Percentiles rank a stretch among this genome's conserved stretches.
Evolutionary conservation across 192 early-diverging fungal species (phyloP).

Genomic region (Dissophora ornata): DNA sequence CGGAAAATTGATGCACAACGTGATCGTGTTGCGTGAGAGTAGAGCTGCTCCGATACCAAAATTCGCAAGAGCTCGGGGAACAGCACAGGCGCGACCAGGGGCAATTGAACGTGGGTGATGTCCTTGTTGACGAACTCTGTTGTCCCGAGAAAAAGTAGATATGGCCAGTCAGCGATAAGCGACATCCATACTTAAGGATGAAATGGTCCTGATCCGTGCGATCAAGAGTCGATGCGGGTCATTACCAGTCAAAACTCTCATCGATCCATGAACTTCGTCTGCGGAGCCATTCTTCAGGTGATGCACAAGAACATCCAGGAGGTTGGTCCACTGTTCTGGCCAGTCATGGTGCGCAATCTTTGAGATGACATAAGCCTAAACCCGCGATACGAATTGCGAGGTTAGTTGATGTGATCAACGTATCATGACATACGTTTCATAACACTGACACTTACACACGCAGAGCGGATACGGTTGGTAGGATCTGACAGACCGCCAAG

Average conservation of each 20-base stretch:
- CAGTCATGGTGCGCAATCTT: conserved; percentile 93
- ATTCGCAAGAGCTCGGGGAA: conserved; percentile 89
- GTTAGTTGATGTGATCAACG: not conserved
- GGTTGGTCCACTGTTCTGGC: conserved; percentile 93
- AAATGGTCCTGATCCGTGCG: not conserved
- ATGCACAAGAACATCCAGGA: conserved; percentile 81
- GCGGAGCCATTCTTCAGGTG: conserved; percentile 71
- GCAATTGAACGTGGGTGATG: conserved; percentile 88
- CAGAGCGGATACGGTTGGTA: conserved; percentile 70
- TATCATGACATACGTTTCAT: not conserved
- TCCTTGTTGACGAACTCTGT: conserved; percentile 87
- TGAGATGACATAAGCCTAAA: conserved; percentile 86
- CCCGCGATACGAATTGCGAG: not conserved
- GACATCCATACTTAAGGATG: not conserved
- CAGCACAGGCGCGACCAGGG: conserved; percentile 81
- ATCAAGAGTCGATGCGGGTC: not conserved
- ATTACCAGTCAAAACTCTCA: conserved; percentile 80
- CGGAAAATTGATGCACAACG: conserved; percentile 85
- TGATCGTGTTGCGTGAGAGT: conserved; percentile 74
- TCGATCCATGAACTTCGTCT: conserved; percentile 86
- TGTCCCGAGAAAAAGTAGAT: not conserved
- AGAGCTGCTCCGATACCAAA: conserved; percentile 67
- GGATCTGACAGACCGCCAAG: conserved; percentile 70
- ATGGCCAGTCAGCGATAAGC: not conserved
- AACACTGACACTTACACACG: conserved; percentile 59